These are phyloP conservation scores for Cercophora newfieldiana DNA, from an alignment of 495 filamentous ascomycete genomes.

Conservation along the genomic window DNA sequence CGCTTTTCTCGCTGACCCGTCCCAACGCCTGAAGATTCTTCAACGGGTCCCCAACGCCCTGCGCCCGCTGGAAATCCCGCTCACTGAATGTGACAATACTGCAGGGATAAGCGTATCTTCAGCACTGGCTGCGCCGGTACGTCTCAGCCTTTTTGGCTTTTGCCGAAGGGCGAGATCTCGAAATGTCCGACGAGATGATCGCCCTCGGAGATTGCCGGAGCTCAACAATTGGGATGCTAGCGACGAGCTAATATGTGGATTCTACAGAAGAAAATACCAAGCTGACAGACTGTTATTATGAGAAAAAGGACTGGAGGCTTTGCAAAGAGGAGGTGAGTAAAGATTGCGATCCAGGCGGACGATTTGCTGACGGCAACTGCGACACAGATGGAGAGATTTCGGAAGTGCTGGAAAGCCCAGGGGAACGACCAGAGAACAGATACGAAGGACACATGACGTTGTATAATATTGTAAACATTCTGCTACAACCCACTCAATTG, in stretches of 20 bases:
- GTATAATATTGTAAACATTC: neutral
- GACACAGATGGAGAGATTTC: slow-evolving; percentile 85
- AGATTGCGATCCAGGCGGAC: neutral
- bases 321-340: slow-evolving; percentile 82
- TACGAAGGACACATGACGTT: slow-evolving; percentile 61
- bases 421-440: slow-evolving; percentile 83
- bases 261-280: slow-evolving; percentile 77
- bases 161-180: neutral
- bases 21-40: neutral
- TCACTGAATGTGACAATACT: slow-evolving; percentile 18
- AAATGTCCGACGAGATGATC: neutral
- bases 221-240: neutral
- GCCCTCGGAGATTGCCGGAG: neutral
- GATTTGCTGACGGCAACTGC: slow-evolving; percentile 6
- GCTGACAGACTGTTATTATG: slow-evolving; percentile 93
- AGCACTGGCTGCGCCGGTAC: slow-evolving; percentile 92
- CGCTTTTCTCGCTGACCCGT: neutral
- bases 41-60: neutral
- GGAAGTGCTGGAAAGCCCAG: slow-evolving; percentile 88
- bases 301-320: slow-evolving; percentile 92
- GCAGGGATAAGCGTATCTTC: slow-evolving; percentile 88
- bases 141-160: slow-evolving; percentile 22
- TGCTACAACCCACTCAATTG: neutral
- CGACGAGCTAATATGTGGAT: neutral
- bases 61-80: slow-evolving; percentile 2